phyloP scores from a whole-genome alignment of 2,329 filamentous ascomycete species.

The Ambrosiella cleistominuta region DNA sequence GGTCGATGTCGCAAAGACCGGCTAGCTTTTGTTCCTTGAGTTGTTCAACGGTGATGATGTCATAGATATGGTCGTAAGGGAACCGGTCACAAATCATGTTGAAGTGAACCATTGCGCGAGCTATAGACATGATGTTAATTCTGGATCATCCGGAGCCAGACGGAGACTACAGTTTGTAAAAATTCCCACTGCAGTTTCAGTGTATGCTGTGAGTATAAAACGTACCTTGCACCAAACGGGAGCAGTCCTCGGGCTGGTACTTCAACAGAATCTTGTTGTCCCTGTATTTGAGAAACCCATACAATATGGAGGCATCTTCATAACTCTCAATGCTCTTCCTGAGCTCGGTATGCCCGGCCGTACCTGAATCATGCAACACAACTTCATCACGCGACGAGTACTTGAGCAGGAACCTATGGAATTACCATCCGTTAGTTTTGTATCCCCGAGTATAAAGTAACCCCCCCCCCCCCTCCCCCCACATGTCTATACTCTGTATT shows the following conservation, averaged over 20 bases:
- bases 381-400: slow-evolving; percentile 82
- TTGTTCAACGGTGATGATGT: slow-evolving; percentile 56
- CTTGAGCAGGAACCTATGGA: slow-evolving; percentile 73
- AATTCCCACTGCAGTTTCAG: neutral
- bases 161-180: neutral
- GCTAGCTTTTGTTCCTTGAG: slow-evolving; percentile 78
- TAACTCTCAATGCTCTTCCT: slow-evolving; percentile 62
- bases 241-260: slow-evolving; percentile 80
- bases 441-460: neutral
- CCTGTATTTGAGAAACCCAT: slow-evolving; percentile 79
- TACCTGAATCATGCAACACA: slow-evolving; percentile 57
- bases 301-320: slow-evolving; percentile 71
- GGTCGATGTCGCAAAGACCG: slow-evolving; percentile 74
- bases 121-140: slow-evolving; percentile 28
- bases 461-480: too few species aligned
- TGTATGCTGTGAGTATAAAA: slow-evolving; percentile 8
- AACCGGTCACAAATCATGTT: slow-evolving; percentile 53
- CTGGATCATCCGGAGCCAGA: too few species aligned
- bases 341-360: slow-evolving; percentile 68
- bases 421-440: slow-evolving; percentile 2
- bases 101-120: slow-evolving; percentile 62
- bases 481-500: too few species aligned
- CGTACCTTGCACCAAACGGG: slow-evolving; percentile 79
- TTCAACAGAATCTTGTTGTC: slow-evolving; percentile 82
- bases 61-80: slow-evolving; percentile 73